Base-by-base conservation (phyloP, 225 moss, liverwort and hornwort species). In the Ulota crispa region DNA sequence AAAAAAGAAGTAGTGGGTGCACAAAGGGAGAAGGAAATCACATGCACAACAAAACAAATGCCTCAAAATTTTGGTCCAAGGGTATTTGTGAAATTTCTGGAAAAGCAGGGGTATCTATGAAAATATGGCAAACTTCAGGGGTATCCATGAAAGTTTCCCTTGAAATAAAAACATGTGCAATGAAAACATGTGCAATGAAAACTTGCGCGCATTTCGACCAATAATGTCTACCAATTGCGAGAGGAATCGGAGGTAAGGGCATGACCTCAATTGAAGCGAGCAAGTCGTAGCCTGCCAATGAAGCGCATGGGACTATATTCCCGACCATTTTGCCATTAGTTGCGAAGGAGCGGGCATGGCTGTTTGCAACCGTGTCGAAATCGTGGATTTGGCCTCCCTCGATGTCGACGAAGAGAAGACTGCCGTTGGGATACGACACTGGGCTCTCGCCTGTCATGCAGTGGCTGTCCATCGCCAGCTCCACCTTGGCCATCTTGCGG, bases 401-500 rank as follows among this genome's bases (percentile, higher is more conserved):
- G 70, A 90, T 87, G 73, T 90, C 90, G 7, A 90, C 87, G 72
- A 88, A 90, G 56, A 45, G 72, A 6, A 90, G 39, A 10, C 68
- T 76, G 10, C 90, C 90, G 18, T 81, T 83, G 7, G 76, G 41
- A 63, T 86, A 90, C 3, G 87, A 84, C 28, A 90, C 79, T 2
- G 90, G 90, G 43, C 87, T 82, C 87, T 90, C 90, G 20, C 90
- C 87, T 12, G 56, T 77, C 45, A 15, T 8, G 27, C 85, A 83
- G 21, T 59, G 76, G 36, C 47, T 65, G 63, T 86, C 90, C 68
- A 88, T 55, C 59, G 70, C 85, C 50, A 90, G 0, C 59, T 86
- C 90, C 81, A 88, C 90, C 73, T 83, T 81, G 79, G 90, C 87
- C 90, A 90, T 90, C 47, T 61, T 59, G 41, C 50, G 0, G 2